Conservation (phyloP, 257 asterid species). For the Leptodermis oblonga region DNA sequence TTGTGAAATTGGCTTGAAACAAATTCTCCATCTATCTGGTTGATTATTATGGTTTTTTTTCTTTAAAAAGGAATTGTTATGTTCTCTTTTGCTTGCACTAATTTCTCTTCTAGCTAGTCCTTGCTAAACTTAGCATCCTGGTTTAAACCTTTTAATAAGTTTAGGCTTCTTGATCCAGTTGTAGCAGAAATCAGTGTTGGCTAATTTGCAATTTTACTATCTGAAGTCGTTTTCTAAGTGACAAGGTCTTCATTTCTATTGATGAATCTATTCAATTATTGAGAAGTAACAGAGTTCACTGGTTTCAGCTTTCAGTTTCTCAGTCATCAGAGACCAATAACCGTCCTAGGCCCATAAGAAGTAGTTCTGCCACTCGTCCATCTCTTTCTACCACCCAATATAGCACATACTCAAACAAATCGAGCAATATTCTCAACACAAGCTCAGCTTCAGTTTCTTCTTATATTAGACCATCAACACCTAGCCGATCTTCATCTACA, state of each 20-base stretch:
- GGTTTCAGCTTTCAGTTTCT: constrained; percentile 78
- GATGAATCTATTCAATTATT: constrained; percentile 1
- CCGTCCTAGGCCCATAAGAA: constrained; percentile 64
- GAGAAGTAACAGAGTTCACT: constrained; percentile 8
- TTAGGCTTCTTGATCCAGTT: neutral
- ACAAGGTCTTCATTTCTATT: neutral
- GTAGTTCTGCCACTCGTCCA: constrained; percentile 83
- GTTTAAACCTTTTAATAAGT: neutral
- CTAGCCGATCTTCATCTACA: constrained; percentile 65
- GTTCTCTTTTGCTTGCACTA: neutral
- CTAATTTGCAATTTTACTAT: neutral
- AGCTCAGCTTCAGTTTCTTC: constrained; percentile 98
- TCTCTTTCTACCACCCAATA: constrained; percentile 70
- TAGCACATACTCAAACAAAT: constrained; percentile 59
- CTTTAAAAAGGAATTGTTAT: too few species aligned
- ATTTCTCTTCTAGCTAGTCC: neutral
- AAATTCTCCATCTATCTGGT: neutral
- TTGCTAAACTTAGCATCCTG: constrained; percentile 2
- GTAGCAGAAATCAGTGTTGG: neutral
- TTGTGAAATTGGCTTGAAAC: neutral
- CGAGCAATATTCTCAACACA: constrained; percentile 71
- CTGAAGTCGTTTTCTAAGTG: neutral
- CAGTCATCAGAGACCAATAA: constrained; percentile 79
- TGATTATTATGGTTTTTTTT: neutral
- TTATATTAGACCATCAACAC: constrained; percentile 91